Conservation (phyloP, 345 rosid species). For the Camelina sativa region DNA sequence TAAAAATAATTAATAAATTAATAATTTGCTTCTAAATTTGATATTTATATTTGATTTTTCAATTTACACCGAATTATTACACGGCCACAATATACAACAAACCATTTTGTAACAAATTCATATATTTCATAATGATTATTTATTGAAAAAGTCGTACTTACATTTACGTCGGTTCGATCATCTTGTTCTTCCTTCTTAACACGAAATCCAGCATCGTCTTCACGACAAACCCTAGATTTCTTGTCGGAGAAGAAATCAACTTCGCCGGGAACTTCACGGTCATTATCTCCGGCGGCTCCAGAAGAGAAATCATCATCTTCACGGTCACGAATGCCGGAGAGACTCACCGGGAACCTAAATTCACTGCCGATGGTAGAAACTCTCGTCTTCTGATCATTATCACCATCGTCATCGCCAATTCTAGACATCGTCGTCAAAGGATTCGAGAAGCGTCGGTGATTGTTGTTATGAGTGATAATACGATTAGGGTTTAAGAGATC, state of each 20-base stretch:
- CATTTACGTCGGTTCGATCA: conserved; percentile 59
- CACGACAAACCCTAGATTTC: conserved; percentile 41
- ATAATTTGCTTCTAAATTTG: not conserved
- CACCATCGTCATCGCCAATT: not conserved
- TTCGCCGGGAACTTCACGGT: conserved; percentile 54
- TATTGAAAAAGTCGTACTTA: conserved; percentile 40
- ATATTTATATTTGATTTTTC: not conserved
- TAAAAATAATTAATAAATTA: not conserved
- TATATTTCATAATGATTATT: not conserved
- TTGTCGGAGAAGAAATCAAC: conserved; percentile 81
- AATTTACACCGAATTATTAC: not conserved
- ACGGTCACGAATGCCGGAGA: conserved; percentile 43
- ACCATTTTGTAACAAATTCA: not conserved
- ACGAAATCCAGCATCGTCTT: conserved; percentile 32
- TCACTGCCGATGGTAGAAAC: conserved; percentile 25
- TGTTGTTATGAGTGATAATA: not conserved
- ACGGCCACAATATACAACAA: not conserved
- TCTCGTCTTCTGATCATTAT: conserved; percentile 25
- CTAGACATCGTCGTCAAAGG: conserved; percentile 39
- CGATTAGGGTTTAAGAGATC: conserved; percentile 43
- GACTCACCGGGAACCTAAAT: conserved; percentile 57
- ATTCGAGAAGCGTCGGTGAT: conserved; percentile 29
- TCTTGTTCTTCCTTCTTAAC: conserved; percentile 62
- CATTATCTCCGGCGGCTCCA: conserved; percentile 31
- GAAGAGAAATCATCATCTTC: conserved; percentile 42